Evolutionary conservation across 129 eudicot genomes (phyloP).

Genomic region (Deinandra increscens): DNA sequence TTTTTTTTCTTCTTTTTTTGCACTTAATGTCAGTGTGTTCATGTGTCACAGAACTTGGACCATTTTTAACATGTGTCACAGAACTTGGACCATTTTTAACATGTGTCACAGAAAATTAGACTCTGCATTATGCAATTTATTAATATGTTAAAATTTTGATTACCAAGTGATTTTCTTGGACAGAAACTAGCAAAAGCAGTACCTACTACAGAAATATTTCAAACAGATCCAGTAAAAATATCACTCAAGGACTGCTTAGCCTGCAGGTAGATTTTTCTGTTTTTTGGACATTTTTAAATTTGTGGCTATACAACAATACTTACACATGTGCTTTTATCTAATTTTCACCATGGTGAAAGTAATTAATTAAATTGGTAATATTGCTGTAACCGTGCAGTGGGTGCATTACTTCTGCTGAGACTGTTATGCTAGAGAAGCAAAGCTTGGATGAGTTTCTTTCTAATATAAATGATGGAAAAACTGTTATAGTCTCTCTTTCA

Average conservation of each 20-base stretch:
- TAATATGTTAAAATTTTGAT: not conserved
- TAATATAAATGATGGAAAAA: constrained; percentile 60
- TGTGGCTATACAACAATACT: not conserved
- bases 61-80: not conserved
- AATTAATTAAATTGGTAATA: constrained; percentile 9
- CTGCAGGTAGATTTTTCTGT: constrained; percentile 60
- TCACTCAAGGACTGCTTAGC: constrained; percentile 99
- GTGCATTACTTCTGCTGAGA: constrained; percentile 97
- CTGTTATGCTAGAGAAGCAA: constrained; percentile 96
- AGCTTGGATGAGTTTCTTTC: constrained; percentile 89
- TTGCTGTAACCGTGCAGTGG: constrained; percentile 65
- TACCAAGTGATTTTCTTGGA: constrained; percentile 10
- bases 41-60: not conserved
- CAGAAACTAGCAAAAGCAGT: constrained; percentile 43
- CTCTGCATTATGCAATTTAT: not conserved
- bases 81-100: not conserved
- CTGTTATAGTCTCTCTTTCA: constrained; percentile 80
- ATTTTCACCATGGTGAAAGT: not conserved
- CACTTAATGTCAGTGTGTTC: not conserved
- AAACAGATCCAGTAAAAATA: constrained; percentile 78
- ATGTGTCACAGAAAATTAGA: not conserved
- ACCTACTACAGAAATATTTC: constrained; percentile 38
- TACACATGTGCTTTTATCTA: not conserved
- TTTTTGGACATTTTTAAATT: not conserved
- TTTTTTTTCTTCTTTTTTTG: not conserved